Conservation (phyloP, 2,329 filamentous ascomycete genomes). For the Coniella vitis region DNA sequence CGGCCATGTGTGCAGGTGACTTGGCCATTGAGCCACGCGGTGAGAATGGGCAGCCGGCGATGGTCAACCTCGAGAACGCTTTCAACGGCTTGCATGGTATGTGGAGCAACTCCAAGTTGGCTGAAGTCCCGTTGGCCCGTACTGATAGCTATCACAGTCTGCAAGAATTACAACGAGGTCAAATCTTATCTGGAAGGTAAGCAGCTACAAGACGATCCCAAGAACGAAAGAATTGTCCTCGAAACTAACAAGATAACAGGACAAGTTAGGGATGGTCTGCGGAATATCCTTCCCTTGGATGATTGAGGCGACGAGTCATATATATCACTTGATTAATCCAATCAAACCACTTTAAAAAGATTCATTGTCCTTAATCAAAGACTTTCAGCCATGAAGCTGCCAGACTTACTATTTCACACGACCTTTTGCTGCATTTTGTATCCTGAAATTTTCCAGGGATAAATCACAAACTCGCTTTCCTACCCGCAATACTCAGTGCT, state of each 20-base stretch:
- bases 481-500: neutral
- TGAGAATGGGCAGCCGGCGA: constrained; percentile 18
- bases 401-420: too few relatives aligned
- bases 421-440: too few relatives aligned
- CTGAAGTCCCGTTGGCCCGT: too few relatives aligned
- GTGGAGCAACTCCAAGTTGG: neutral
- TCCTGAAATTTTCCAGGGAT: too few relatives aligned
- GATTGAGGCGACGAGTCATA: neutral
- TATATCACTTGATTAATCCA: neutral
- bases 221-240: too few relatives aligned
- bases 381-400: too few relatives aligned
- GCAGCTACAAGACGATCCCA: neutral
- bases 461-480: too few relatives aligned
- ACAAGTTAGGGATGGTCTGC: constrained; percentile 6
- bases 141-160: constrained; percentile 8
- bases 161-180: constrained; percentile 21
- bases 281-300: constrained; percentile 11
- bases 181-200: constrained; percentile 19
- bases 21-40: constrained; percentile 22
- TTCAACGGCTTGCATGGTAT: constrained; percentile 21
- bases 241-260: neutral
- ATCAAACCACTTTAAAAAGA: neutral
- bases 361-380: too few relatives aligned
- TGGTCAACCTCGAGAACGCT: constrained; percentile 19
- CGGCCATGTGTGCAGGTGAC: constrained; percentile 22